Evolutionary conservation across 495 filamentous ascomycete species (phyloP), one percentile per base, ranked within the genome.

Genomic region (Diplogelasinospora grovesii): DNA sequence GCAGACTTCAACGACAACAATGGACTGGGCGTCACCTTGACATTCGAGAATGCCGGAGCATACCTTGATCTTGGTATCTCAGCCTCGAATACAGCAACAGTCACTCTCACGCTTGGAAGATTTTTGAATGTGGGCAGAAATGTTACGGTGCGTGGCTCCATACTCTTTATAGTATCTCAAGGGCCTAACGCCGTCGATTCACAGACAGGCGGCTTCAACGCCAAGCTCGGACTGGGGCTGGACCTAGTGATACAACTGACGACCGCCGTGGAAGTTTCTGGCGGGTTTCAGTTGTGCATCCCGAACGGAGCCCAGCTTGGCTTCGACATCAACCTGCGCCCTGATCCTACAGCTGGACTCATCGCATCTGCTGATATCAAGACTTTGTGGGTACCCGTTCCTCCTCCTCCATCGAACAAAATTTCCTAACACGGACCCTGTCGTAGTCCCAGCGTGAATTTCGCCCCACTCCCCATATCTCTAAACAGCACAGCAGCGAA

Each of bases 231-330:
- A 9, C 57, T 63, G 28, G 26, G 34, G 24, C 41, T 60, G 1
- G 52, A 58, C 39, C 50, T 63, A 8, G 50, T 63, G 1, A 4
- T 60, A 2, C 34, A 40, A n/a, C 26, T 63, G 26, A 36, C 30
- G 1, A 48, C 41, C 28, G 43, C 49, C 27, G 36, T 60, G 28
- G 30, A 48, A 6, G 24, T 52, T 2, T 30, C 53, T 5, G 54
- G 50, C 8, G 59, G 57, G 0, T 63, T 63, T 49, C 45, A 63
- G 22, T 46, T 60, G 3, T 38, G 47, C 18, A 60, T 63, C 29
- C 56, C 59, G 2, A 50, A 60, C 29, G 50, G 46, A 13, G 49
- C 59, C 6, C 15, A 24, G 21, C 27, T 36, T 7, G 19, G 19
- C 11, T 34, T 39, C 14, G 21, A 24, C 8, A 20, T 41, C 20